A percentile compares a stretch with the other conserved stretches of the same genome.
Evolutionary conservation across 2,329 filamentous ascomycete genomes (phyloP).

Genomic region (Microthyrium microscopicum): DNA sequence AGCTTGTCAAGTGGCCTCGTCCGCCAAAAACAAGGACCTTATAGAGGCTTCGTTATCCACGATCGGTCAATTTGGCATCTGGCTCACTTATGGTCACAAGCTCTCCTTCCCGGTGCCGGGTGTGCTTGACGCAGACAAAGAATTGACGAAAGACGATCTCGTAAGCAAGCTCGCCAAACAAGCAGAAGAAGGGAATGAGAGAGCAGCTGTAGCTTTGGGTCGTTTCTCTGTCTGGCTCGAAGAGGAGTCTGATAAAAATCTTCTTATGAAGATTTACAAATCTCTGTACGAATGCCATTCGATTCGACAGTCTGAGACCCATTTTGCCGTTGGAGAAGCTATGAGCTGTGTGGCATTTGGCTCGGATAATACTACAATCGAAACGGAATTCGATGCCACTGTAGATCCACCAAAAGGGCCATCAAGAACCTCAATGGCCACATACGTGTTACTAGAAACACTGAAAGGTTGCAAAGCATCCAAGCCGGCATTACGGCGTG

Average conservation of each 20-base stretch:
- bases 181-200: slow-evolving; percentile 67
- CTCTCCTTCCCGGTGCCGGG: slow-evolving; percentile 39
- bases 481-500: slow-evolving; percentile 79
- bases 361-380: slow-evolving; percentile 59
- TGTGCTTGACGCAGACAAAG: slow-evolving; percentile 16
- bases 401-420: slow-evolving; percentile 8
- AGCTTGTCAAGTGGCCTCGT: background rate
- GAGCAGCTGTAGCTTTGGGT: slow-evolving; percentile 66
- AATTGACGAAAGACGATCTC: slow-evolving; percentile 26
- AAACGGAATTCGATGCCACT: slow-evolving; percentile 11
- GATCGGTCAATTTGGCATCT: slow-evolving; percentile 36
- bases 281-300: slow-evolving; percentile 68
- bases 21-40: slow-evolving; percentile 36
- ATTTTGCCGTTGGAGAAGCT: slow-evolving; percentile 82
- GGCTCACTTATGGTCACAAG: slow-evolving; percentile 16
- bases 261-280: slow-evolving; percentile 37
- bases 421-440: slow-evolving; percentile 19
- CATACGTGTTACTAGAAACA: slow-evolving; percentile 50
- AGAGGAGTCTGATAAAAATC: slow-evolving; percentile 19
- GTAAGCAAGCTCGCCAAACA: slow-evolving; percentile 47
- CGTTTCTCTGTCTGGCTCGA: slow-evolving; percentile 51
- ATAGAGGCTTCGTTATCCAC: slow-evolving; percentile 40
- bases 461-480: slow-evolving; percentile 64
- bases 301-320: slow-evolving; percentile 68
- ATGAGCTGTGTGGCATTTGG: slow-evolving; percentile 60